These are phyloP conservation scores for Pseudocercospora eumusae DNA, from an alignment of 2,329 filamentous ascomycete genomes.

Conservation along the genomic window DNA sequence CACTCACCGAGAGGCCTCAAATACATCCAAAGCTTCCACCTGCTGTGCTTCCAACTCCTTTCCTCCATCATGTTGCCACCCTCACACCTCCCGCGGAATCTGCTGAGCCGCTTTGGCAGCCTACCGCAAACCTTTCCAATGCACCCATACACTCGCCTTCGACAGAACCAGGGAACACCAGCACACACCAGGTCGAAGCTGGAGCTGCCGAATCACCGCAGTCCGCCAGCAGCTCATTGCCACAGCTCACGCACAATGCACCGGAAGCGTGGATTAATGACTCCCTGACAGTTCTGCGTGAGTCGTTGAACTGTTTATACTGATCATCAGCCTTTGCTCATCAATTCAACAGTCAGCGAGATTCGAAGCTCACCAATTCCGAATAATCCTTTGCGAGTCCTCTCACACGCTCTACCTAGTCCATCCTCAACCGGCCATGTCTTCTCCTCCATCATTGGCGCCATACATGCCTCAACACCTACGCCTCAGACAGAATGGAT, in stretches of 20 bases:
- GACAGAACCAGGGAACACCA: slow-evolving; percentile 39
- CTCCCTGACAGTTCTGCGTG: slow-evolving; percentile 36
- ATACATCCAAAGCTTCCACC: slow-evolving; percentile 18
- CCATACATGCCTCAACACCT: slow-evolving; percentile 56
- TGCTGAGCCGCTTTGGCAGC: slow-evolving; percentile 44
- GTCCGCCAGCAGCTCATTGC: slow-evolving; percentile 3
- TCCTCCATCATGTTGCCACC: slow-evolving; percentile 43
- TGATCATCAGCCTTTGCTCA: slow-evolving; percentile 4
- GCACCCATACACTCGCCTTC: slow-evolving; percentile 45
- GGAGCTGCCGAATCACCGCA: not conserved
- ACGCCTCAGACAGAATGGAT: slow-evolving; percentile 59
- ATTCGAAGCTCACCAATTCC: slow-evolving; percentile 38
- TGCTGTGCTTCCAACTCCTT: slow-evolving; percentile 35
- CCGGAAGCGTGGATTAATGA: slow-evolving; percentile 33
- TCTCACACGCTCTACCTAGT: slow-evolving; percentile 63
- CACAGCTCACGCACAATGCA: slow-evolving; percentile 3
- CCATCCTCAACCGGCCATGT: slow-evolving; percentile 54
- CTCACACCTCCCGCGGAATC: slow-evolving; percentile 51
- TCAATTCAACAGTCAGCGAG: slow-evolving; percentile 42
- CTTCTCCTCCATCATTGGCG: slow-evolving; percentile 57
- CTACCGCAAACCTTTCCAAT: slow-evolving; percentile 41
- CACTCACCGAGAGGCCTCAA: slow-evolving; percentile 8
- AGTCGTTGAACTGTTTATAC: slow-evolving; percentile 16
- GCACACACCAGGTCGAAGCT: slow-evolving; percentile 10
- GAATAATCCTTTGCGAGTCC: slow-evolving; percentile 53